Evolutionary conservation across 192 early-diverging fungal genomes (phyloP).

Genomic region (Entomortierella chlamydospora): DNA sequence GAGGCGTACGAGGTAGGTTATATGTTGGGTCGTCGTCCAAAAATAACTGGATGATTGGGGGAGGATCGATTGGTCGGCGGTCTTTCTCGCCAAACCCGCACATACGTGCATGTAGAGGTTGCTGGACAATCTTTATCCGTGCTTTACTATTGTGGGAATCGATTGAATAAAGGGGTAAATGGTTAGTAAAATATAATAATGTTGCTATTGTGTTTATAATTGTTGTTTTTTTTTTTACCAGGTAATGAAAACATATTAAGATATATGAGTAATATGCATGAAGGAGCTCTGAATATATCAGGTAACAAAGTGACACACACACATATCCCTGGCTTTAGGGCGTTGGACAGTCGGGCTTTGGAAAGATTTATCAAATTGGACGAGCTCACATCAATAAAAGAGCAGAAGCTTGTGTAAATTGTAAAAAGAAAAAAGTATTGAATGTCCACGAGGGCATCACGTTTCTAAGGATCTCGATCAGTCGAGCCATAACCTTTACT

Average conservation of each 20-base stretch:
- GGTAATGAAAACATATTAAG: neutral
- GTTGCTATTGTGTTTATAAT: neutral
- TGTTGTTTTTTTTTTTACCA: constrained; percentile 7
- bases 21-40: constrained; percentile 63
- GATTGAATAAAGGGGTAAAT: neutral
- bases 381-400: neutral
- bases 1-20: constrained; percentile 8
- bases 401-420: no score
- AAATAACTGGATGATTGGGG: constrained; percentile 77
- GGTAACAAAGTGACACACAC: neutral
- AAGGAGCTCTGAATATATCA: neutral
- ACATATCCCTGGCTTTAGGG: neutral
- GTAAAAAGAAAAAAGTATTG: no score
- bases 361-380: neutral
- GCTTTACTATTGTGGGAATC: constrained; percentile 41
- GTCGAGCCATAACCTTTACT: no score
- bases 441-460: no score
- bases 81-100: constrained; percentile 87
- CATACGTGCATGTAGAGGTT: constrained; percentile 81
- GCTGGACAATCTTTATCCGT: constrained; percentile 73
- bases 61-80: constrained; percentile 80
- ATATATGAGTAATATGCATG: no score
- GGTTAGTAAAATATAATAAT: neutral
- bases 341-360: neutral
- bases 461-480: no score